Base-by-base conservation (phyloP, 75 land plant genomes). In the Sequoia sempervirens region DNA sequence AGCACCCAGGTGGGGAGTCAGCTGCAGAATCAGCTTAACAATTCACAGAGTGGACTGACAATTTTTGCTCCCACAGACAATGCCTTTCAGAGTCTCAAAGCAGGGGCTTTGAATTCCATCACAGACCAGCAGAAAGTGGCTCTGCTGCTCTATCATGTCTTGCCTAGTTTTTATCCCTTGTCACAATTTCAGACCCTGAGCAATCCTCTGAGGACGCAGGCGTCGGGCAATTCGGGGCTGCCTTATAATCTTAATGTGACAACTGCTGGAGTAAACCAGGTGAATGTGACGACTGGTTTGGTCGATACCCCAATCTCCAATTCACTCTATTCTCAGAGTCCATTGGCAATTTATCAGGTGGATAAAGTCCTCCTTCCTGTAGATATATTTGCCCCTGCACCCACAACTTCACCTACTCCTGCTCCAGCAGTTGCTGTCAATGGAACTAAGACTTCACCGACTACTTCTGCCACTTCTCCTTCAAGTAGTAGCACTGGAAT, bases 271-370 rank as follows among this genome's bases (percentile, higher is more conserved):
- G 26, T 61, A 23, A 82, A 90, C 66, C 93, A 92, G 68, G 87
- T 88, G 38, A 90, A 90, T 82, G 87, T 92, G 20, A 84, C 87
- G 9, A 84, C 86, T 37, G 93, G 91, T 32, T 38, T 88, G 45
- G 88, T 84, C 18, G 66, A 75, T 61, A 85, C 87, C 17, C 85
- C 73, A 40, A 30, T 92, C 58, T 85, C 83, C 82, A 92, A 92
- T 79, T 87, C 84, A 0, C 36, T 92, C 30, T 38, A 84, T 20
- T 40, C 72, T 11, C 37, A 68, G 28, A 52, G 18, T 7, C 93
- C 91, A 3, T 45, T 92, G 78, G 93, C 93, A 0, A 81, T 92
- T 50, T 92, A 92, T 70, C 74, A 85, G 81, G 84, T 92, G 43
- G 88, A 90, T 38, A 72, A 82, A 82, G 93, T 92, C 18, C 81